Evolutionary conservation across 1,284 basidiomycete genomes (phyloP).

Genomic region (Thelephora terrestris): DNA sequence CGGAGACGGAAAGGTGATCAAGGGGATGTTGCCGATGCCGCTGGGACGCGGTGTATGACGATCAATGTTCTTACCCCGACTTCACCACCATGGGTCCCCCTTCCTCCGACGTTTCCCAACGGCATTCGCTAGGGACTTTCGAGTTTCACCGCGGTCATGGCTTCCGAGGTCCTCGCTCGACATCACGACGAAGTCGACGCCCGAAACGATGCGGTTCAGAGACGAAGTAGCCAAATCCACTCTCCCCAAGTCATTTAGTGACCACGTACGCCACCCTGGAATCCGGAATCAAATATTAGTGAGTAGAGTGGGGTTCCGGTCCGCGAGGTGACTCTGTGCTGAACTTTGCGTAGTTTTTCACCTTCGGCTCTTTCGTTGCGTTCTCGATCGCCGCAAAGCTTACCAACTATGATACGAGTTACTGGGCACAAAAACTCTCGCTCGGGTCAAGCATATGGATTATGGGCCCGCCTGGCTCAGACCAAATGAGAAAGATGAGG

Average conservation of each 20-base stretch:
- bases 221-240: slow-evolving; percentile 18
- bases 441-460: slow-evolving; percentile 4
- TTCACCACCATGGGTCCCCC: not conserved
- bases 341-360: slow-evolving; percentile 20
- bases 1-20: not conserved
- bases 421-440: slow-evolving; percentile 22
- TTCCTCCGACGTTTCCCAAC: not conserved
- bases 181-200: not conserved
- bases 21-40: no score
- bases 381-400: slow-evolving; percentile 24
- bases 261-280: slow-evolving; percentile 25
- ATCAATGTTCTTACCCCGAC: not conserved
- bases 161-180: not conserved
- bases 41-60: not conserved
- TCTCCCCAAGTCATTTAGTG: slow-evolving; percentile 24
- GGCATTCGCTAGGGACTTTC: not conserved
- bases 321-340: not conserved
- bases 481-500: slow-evolving; percentile 38
- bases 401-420: slow-evolving; percentile 30
- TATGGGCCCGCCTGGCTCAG: slow-evolving; percentile 14
- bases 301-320: slow-evolving; percentile 9
- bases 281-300: slow-evolving; percentile 31
- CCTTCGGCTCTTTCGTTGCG: slow-evolving; percentile 24
- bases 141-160: not conserved
- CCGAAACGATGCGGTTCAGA: slow-evolving; percentile 15